A percentile compares a stretch with the other conserved stretches of the same genome.
These are phyloP conservation scores for Pyrenula aspistea DNA, from an alignment of 495 filamentous ascomycete species.

Conservation along the genomic window DNA sequence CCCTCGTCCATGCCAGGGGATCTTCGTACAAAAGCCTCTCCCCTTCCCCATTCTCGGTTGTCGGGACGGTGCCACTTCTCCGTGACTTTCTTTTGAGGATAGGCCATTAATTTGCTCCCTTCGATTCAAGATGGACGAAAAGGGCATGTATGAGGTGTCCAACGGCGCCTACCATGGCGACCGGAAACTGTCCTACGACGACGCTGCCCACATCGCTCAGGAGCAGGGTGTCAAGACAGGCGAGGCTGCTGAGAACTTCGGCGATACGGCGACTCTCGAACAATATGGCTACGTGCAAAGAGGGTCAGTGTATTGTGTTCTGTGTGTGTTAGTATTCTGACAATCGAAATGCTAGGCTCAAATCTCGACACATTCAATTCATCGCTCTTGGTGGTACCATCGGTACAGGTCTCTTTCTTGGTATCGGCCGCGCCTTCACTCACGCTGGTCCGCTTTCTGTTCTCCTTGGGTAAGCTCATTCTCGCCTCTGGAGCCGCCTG, in stretches of 20 bases:
- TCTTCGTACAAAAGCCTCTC: not conserved
- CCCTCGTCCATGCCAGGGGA: not conserved
- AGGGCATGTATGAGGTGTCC: not conserved
- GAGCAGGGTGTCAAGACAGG: conserved; percentile 12
- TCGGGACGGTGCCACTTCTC: not conserved
- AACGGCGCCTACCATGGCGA: not conserved
- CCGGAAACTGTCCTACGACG: not conserved
- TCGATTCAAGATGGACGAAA: not conserved
- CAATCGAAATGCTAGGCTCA: conserved; percentile 14
- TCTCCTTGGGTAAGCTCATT: conserved; percentile 56
- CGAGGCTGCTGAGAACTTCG: conserved; percentile 28
- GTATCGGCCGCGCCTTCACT: conserved; percentile 50
- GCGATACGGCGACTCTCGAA: conserved; percentile 23
- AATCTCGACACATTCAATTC: conserved; percentile 40
- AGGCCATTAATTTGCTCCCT: not conserved
- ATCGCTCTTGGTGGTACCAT: conserved; percentile 56
- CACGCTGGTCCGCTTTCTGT: conserved; percentile 53
- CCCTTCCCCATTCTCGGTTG: not conserved
- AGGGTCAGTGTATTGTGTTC: conserved; percentile 16
- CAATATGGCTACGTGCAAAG: conserved; percentile 27
- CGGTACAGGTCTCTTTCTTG: conserved; percentile 65
- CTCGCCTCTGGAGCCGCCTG: conserved; percentile 55
- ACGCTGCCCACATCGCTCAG: conserved; percentile 6
- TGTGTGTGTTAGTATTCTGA: conserved; percentile 1
- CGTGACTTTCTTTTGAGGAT: not conserved